Percentiles rank a stretch among this genome's conserved stretches.
Evolutionary conservation across 169 alveolate species (phyloP).

Genomic region (Plasmodium gaboni): DNA sequence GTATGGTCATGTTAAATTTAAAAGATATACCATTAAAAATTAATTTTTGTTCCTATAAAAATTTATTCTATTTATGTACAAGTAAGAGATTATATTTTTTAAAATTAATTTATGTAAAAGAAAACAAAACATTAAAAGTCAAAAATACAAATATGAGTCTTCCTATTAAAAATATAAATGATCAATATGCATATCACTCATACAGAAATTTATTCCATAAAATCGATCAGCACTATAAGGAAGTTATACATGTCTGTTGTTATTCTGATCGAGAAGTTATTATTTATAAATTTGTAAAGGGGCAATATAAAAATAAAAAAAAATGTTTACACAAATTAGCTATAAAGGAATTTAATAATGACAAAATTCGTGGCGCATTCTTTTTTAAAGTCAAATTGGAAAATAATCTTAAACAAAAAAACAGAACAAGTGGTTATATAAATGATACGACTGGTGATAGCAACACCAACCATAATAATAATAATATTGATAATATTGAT

Average conservation of each 20-base stretch:
- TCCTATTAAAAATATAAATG: slow-evolving; percentile 20
- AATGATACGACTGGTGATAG: not conserved
- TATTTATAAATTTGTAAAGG: slow-evolving; percentile 64
- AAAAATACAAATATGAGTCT: slow-evolving; percentile 64
- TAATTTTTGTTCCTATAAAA: slow-evolving; percentile 50
- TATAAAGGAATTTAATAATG: slow-evolving; percentile 28
- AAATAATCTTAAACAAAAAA: not conserved
- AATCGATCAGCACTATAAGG: slow-evolving; percentile 25
- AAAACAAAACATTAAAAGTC: slow-evolving; percentile 39
- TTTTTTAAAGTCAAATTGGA: slow-evolving; percentile 23
- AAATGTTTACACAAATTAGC: slow-evolving; percentile 34
- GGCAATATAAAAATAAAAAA: slow-evolving; percentile 41
- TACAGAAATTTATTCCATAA: slow-evolving; percentile 20
- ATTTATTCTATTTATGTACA: slow-evolving; percentile 38
- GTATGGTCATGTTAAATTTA: slow-evolving; percentile 51
- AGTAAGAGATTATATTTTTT: slow-evolving; percentile 53
- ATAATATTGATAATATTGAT: not conserved
- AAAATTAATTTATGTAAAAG: slow-evolving; percentile 29
- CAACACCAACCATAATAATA: not conserved
- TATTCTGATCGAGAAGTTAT: slow-evolving; percentile 32
- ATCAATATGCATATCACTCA: slow-evolving; percentile 55
- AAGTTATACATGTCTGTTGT: slow-evolving; percentile 70
- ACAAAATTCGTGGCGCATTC: slow-evolving; percentile 33
- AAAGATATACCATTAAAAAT: slow-evolving; percentile 38
- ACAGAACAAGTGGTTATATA: not conserved